phyloP scores from a whole-genome alignment of 805 yeast species.

The Zygosaccharomyces pseudorouxii region DNA sequence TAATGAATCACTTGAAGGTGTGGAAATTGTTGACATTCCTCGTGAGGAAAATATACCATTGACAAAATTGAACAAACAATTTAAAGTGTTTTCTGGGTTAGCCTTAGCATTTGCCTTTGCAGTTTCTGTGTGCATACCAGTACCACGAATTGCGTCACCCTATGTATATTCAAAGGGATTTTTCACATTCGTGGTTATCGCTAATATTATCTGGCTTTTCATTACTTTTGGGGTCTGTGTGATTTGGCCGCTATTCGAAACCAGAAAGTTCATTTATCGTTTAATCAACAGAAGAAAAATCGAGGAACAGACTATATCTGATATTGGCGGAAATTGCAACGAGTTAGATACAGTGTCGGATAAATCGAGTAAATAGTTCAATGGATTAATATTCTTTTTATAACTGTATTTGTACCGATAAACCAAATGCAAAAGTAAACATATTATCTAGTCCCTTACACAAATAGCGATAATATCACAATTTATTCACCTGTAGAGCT shows the following conservation, averaged over 20 bases:
- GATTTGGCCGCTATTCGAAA: constrained; percentile 32
- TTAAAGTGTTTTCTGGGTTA: constrained; percentile 29
- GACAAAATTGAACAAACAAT: constrained; percentile 29
- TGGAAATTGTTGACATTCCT: constrained; percentile 22
- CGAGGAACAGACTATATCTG: neutral
- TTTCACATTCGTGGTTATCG: constrained; percentile 32
- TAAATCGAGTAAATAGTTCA: neutral
- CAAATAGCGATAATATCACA: neutral
- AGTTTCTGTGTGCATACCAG: constrained; percentile 34
- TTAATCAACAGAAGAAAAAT: neutral
- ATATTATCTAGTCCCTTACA: no score
- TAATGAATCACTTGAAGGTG: neutral
- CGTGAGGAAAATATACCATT: constrained; percentile 27
- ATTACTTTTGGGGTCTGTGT: constrained; percentile 34
- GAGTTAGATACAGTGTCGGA: neutral
- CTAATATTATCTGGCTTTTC: constrained; percentile 37
- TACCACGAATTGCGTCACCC: constrained; percentile 35
- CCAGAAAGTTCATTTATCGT: constrained; percentile 14
- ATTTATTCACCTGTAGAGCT: neutral
- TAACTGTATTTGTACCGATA: neutral
- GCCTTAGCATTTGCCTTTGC: constrained; percentile 25
- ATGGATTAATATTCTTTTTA: neutral
- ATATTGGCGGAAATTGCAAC: neutral
- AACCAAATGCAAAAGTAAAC: neutral
- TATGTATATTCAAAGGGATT: constrained; percentile 35